phyloP scores from a whole-genome alignment of 768 basidiomycete species.

The Lactarius psammicola region DNA sequence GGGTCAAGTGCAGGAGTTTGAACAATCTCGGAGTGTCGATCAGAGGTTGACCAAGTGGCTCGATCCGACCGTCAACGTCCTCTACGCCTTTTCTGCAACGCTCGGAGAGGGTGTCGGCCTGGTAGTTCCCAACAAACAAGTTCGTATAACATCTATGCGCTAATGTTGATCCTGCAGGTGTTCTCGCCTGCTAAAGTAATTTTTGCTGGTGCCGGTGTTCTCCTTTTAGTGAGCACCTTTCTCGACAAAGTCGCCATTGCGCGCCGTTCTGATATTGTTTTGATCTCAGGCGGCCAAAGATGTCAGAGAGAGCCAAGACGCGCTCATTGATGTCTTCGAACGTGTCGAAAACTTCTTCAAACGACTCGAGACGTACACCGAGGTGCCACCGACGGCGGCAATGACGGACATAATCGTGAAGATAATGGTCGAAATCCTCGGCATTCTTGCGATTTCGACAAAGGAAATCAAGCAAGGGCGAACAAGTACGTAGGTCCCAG shows the following conservation, averaged over 20 bases:
- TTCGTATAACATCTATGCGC: background rate
- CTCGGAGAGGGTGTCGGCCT: background rate
- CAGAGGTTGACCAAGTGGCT: background rate
- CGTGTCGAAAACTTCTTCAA: background rate
- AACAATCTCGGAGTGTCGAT: background rate
- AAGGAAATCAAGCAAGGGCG: background rate
- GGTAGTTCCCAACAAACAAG: background rate
- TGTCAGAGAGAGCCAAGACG: background rate
- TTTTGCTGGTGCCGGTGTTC: background rate
- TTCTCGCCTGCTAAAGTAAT: background rate
- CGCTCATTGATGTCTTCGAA: background rate
- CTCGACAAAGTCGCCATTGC: background rate
- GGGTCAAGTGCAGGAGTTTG: background rate
- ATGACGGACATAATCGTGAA: background rate
- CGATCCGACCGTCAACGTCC: background rate
- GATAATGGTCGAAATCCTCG: background rate
- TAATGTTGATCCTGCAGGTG: background rate
- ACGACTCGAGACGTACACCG: background rate
- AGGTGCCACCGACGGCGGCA: background rate
- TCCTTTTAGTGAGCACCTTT: background rate
- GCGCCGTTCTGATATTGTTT: background rate
- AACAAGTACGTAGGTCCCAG: background rate
- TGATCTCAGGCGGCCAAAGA: background rate
- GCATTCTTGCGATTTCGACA: background rate
- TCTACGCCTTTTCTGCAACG: background rate